Conservation (phyloP, 257 asterid genomes). For the Coffea eugenioides region DNA sequence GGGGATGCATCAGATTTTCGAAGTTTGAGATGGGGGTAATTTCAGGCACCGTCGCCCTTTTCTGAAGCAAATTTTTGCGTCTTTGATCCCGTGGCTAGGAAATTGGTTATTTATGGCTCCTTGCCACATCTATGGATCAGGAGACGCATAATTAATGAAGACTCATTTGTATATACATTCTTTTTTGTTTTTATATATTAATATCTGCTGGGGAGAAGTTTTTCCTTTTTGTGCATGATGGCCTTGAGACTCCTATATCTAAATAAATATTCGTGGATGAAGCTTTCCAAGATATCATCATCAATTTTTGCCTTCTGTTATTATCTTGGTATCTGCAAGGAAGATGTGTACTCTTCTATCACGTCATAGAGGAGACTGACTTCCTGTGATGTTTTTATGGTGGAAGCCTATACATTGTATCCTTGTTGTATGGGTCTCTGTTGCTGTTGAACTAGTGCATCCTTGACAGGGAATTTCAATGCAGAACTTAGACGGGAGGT, state of each 20-base stretch:
- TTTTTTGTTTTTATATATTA: neutral
- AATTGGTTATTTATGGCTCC: neutral
- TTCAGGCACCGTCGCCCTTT: neutral
- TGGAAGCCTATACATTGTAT: neutral
- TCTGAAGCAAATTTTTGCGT: constrained; percentile 1
- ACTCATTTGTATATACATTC: constrained; percentile 18
- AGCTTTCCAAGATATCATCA: neutral
- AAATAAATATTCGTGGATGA: neutral
- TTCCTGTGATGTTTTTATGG: neutral
- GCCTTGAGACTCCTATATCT: neutral
- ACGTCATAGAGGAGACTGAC: no score
- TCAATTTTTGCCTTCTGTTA: neutral
- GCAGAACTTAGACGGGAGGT: no score
- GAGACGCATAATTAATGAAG: constrained; percentile 1
- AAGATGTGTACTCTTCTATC: neutral
- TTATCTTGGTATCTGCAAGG: neutral
- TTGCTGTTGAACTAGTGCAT: no score
- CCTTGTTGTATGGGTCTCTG: neutral
- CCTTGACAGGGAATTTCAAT: no score
- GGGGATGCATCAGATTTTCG: neutral
- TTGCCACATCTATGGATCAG: neutral
- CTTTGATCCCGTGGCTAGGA: neutral
- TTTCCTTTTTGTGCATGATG: neutral
- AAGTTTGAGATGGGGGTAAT: neutral
- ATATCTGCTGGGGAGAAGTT: neutral